Conservation (phyloP, 768 basidiomycete genomes). For the Panellus pusillus region DNA sequence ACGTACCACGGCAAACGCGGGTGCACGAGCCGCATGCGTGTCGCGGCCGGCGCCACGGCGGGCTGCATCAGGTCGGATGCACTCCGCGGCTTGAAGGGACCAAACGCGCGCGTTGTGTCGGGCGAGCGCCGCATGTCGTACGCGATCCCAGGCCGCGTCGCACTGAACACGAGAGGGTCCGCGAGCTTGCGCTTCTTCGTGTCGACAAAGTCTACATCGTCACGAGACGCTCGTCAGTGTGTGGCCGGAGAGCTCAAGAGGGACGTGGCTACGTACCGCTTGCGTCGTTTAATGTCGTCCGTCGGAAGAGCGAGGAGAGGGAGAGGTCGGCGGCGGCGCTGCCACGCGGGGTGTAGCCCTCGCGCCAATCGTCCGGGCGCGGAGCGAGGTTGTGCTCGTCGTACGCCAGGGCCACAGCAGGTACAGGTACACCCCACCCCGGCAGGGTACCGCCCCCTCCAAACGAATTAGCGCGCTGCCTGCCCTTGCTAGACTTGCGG, state of each 20-base stretch:
- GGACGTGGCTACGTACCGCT: constrained; percentile 1
- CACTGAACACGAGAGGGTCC: not conserved
- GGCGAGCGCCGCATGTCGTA: constrained; percentile 11
- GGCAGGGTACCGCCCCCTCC: not conserved
- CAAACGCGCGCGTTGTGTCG: constrained; percentile 1
- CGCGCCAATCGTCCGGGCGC: constrained; percentile 22
- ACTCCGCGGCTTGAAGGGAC: constrained; percentile 3
- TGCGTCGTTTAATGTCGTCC: constrained; percentile 6
- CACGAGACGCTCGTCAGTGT: too few species aligned
- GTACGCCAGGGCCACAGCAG: not conserved
- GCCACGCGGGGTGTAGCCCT: constrained; percentile 18
- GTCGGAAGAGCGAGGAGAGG: constrained; percentile 15
- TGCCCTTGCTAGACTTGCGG: not conserved
- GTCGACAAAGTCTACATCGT: constrained; percentile 4
- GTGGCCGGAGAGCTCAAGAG: not conserved
- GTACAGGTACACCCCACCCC: not conserved
- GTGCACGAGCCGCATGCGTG: constrained; percentile 46
- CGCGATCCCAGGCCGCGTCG: constrained; percentile 2
- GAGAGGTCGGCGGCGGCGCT: constrained; percentile 7
- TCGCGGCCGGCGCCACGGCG: constrained; percentile 41
- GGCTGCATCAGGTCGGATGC: constrained; percentile 39
- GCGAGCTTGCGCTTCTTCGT: constrained; percentile 5
- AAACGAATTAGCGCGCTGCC: constrained; percentile 3
- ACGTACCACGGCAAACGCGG: constrained; percentile 50
- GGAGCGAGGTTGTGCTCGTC: constrained; percentile 17